Percentiles rank a stretch among this genome's conserved stretches.
These are phyloP conservation scores for Mariannaea elegans DNA, from an alignment of 2,329 filamentous ascomycete genomes.

Conservation along the genomic window DNA sequence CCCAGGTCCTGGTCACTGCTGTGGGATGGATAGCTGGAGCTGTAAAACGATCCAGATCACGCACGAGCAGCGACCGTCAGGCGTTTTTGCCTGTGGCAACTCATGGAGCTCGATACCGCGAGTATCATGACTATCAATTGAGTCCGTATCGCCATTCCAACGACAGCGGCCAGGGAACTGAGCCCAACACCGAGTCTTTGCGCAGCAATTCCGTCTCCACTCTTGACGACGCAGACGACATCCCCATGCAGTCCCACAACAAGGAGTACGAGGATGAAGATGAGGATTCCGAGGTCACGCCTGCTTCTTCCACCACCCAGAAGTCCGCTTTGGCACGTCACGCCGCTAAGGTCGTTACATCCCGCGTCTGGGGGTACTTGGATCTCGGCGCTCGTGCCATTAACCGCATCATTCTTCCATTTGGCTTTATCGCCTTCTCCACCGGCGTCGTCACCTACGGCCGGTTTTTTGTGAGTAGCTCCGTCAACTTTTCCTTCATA, in stretches of 20 bases:
- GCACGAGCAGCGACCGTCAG: slow-evolving; percentile 37
- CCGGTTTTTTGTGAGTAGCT: slow-evolving; percentile 79
- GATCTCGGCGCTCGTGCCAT: slow-evolving; percentile 71
- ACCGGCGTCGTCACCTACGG: slow-evolving; percentile 81
- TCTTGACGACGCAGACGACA: slow-evolving; percentile 49
- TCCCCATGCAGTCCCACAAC: slow-evolving; percentile 47
- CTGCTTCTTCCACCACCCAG: slow-evolving; percentile 43
- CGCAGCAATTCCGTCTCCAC: slow-evolving; percentile 72
- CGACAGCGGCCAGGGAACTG: slow-evolving; percentile 80
- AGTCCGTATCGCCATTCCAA: slow-evolving; percentile 66
- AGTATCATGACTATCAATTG: slow-evolving; percentile 59
- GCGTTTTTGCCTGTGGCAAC: slow-evolving; percentile 71
- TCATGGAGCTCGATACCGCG: slow-evolving; percentile 4
- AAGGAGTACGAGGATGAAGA: slow-evolving; percentile 62
- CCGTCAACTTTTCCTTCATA: neutral
- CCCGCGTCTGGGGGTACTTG: slow-evolving; percentile 65
- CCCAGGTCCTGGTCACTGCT: slow-evolving; percentile 75
- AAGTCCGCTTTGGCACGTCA: slow-evolving; percentile 62
- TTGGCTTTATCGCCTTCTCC: slow-evolving; percentile 78
- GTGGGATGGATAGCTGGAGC: slow-evolving; percentile 64
- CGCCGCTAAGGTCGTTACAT: slow-evolving; percentile 64
- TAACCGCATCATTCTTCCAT: slow-evolving; percentile 79
- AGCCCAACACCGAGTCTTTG: slow-evolving; percentile 72
- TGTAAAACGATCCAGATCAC: slow-evolving; percentile 1
- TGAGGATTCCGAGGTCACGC: slow-evolving; percentile 48